These are phyloP conservation scores for Calonectria montana DNA, from an alignment of 2,329 filamentous ascomycete species.

Conservation along the genomic window DNA sequence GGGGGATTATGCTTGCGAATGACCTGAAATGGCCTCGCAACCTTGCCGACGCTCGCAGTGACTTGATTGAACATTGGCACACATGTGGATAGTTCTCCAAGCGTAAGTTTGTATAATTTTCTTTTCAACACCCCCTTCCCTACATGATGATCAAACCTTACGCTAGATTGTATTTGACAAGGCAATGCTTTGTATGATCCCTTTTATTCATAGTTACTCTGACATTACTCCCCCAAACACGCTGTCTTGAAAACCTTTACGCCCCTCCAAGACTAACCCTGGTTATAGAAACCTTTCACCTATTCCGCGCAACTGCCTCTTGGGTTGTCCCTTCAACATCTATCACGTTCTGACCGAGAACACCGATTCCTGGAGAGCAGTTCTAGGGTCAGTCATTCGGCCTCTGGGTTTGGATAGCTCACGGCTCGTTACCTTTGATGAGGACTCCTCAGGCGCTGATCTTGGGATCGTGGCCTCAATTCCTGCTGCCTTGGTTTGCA, in stretches of 20 bases:
- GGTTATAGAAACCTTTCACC: background rate
- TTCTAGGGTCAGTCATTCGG: background rate
- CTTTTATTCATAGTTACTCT: conserved; percentile 48
- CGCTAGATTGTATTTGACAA: conserved; percentile 63
- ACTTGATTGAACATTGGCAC: background rate
- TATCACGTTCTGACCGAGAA: background rate
- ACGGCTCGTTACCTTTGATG: background rate
- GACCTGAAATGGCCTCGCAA: background rate
- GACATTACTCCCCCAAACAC: conserved; percentile 27
- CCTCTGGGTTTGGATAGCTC: too few relatives aligned
- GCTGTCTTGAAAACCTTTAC: background rate
- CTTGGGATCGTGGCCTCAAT: background rate
- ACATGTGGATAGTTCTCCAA: background rate
- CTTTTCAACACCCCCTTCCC: background rate
- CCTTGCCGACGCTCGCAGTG: background rate
- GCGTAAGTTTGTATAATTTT: conserved; percentile 28
- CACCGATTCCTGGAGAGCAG: background rate
- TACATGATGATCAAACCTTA: conserved; percentile 55
- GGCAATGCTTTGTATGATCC: conserved; percentile 48
- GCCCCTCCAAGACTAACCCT: conserved; percentile 22
- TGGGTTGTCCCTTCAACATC: background rate
- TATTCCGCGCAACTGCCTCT: background rate
- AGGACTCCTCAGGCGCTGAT: too few relatives aligned
- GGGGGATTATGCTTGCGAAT: background rate
- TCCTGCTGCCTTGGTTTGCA: background rate